Percentiles rank a stretch among this genome's conserved stretches.
These are phyloP conservation scores for Stygiomarasmius scandens DNA, from an alignment of 1,284 basidiomycete species.

Conservation along the genomic window DNA sequence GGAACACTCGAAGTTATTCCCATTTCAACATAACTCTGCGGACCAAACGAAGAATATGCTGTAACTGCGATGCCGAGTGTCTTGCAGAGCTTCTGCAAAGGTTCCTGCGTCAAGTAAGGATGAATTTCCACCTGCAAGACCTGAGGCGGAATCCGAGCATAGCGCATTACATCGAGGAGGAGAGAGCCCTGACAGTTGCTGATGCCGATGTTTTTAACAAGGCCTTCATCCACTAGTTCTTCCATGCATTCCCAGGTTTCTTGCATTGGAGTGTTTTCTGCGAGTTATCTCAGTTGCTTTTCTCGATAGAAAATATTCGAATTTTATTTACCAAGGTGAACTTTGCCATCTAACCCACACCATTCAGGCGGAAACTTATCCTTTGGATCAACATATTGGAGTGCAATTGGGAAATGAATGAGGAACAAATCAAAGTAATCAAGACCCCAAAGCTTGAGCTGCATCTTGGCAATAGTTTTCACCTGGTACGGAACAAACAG, in stretches of 20 bases:
- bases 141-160: slow-evolving; percentile 70
- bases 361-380: slow-evolving; percentile 81
- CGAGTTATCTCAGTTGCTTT: not conserved
- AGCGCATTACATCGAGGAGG: slow-evolving; percentile 67
- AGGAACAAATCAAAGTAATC: slow-evolving; percentile 80
- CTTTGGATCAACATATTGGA: slow-evolving; percentile 76
- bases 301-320: slow-evolving; percentile 15
- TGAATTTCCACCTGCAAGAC: slow-evolving; percentile 81
- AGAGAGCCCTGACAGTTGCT: slow-evolving; percentile 69
- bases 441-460: slow-evolving; percentile 76
- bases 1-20: slow-evolving; percentile 51
- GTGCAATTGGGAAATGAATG: slow-evolving; percentile 79
- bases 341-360: slow-evolving; percentile 62
- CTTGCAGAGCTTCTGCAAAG: slow-evolving; percentile 62
- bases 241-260: slow-evolving; percentile 82
- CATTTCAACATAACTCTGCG: slow-evolving; percentile 69
- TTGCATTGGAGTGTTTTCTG: slow-evolving; percentile 68
- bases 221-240: slow-evolving; percentile 67
- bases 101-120: slow-evolving; percentile 72
- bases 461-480: slow-evolving; percentile 56
- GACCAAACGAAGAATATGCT: slow-evolving; percentile 80
- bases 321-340: slow-evolving; percentile 52
- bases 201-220: slow-evolving; percentile 77
- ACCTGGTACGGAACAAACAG: slow-evolving; percentile 41
- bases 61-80: slow-evolving; percentile 69